These are phyloP conservation scores for Myrica gale DNA, from an alignment of 306 rosid species.

Conservation along the genomic window DNA sequence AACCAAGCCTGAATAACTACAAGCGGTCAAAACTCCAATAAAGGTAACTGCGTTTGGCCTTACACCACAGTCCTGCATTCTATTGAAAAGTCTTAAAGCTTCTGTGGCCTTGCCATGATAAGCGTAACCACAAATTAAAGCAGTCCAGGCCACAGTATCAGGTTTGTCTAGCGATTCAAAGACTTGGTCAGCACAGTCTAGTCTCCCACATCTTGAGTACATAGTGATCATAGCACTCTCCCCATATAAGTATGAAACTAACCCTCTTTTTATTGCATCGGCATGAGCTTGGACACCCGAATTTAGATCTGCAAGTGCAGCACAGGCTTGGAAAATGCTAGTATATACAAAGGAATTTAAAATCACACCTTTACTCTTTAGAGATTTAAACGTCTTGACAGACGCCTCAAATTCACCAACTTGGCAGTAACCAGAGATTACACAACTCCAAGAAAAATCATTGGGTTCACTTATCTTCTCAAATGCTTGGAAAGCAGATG, in stretches of 20 bases:
- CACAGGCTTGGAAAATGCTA: constrained; percentile 61
- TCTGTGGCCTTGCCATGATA: constrained; percentile 56
- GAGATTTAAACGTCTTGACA: constrained; percentile 40
- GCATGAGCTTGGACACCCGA: constrained; percentile 55
- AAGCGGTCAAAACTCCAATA: constrained; percentile 52
- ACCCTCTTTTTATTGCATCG: constrained; percentile 57
- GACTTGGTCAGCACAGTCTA: constrained; percentile 49
- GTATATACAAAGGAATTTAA: constrained; percentile 53
- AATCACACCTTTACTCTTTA: constrained; percentile 43
- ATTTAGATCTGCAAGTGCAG: constrained; percentile 47
- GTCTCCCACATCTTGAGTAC: constrained; percentile 65
- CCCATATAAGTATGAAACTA: constrained; percentile 42
- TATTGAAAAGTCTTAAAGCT: constrained; percentile 43
- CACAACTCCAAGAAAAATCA: constrained; percentile 64
- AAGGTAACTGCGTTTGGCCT: constrained; percentile 57
- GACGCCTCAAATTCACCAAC: constrained; percentile 48
- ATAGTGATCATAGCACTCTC: constrained; percentile 62
- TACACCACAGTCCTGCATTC: constrained; percentile 44
- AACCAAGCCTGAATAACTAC: constrained; percentile 60
- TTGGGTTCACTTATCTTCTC: constrained; percentile 49
- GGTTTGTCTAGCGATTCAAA: constrained; percentile 50
- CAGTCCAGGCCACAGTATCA: constrained; percentile 61
- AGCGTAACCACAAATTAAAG: constrained; percentile 53
- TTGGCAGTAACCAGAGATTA: constrained; percentile 57
- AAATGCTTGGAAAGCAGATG: constrained; percentile 46